phyloP scores from a whole-genome alignment of 768 basidiomycete species.

The Lyophyllum shimeji region DNA sequence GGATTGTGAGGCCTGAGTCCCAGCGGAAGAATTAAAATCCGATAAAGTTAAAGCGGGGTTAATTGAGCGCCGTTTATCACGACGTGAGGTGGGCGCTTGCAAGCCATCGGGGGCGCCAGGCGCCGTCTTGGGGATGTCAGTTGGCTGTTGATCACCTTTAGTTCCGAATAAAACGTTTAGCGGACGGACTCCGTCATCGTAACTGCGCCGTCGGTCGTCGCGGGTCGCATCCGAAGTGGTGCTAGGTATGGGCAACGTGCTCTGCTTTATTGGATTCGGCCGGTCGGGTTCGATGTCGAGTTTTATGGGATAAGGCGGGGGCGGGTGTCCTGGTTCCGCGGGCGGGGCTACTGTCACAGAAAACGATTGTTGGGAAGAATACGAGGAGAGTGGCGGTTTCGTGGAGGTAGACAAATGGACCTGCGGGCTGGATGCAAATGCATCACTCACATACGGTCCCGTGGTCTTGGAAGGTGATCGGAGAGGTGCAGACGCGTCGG shows the following conservation, averaged over 20 bases:
- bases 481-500: conserved; percentile 5
- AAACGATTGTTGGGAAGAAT: conserved; percentile 32
- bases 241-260: conserved; percentile 39
- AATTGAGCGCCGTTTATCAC: conserved; percentile 48
- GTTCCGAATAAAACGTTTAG: conserved; percentile 35
- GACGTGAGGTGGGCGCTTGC: conserved; percentile 34
- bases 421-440: conserved; percentile 29
- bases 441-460: conserved; percentile 36
- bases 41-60: conserved; percentile 43
- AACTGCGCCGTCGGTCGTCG: conserved; percentile 38
- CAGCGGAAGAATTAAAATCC: conserved; percentile 26
- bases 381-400: conserved; percentile 18
- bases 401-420: conserved; percentile 12
- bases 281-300: conserved; percentile 13
- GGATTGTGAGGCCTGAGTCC: conserved; percentile 22
- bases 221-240: conserved; percentile 18
- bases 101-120: conserved; percentile 28
- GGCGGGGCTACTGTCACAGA: conserved; percentile 46
- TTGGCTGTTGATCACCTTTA: conserved; percentile 21
- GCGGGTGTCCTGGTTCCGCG: conserved; percentile 15
- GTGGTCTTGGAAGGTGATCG: conserved; percentile 29
- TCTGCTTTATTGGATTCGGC: conserved; percentile 33
- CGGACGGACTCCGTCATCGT: conserved; percentile 45
- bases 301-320: conserved; percentile 18
- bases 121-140: conserved; percentile 13